Evolutionary conservation across 352 stramenopile genomes (phyloP).

Genomic region (Pythium rishiriense): DNA sequence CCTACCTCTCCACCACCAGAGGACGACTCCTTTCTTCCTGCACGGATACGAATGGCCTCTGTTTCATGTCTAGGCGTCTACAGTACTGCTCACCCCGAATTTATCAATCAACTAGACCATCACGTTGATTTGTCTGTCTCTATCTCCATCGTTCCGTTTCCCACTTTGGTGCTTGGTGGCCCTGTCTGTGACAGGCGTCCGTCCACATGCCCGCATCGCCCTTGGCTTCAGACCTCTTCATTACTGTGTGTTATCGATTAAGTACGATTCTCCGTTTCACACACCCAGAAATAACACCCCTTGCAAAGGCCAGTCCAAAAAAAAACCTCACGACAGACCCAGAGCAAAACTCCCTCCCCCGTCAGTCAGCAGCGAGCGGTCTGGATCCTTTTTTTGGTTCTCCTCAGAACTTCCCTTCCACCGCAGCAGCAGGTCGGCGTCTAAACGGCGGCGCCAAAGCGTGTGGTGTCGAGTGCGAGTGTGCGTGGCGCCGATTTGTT

Average conservation of each 20-base stretch:
- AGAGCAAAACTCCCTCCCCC: conserved; percentile 10
- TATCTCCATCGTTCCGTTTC: not conserved
- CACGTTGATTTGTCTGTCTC: not conserved
- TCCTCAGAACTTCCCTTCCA: conserved; percentile 5
- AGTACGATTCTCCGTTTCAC: conserved; percentile 12
- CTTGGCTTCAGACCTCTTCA: not conserved
- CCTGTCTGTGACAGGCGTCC: conserved; percentile 1
- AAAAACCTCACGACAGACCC: conserved; percentile 19
- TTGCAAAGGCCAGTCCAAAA: conserved; percentile 17
- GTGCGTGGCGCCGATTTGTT: not conserved
- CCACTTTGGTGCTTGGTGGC: not conserved
- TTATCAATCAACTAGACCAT: too few relatives aligned
- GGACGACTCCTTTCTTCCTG: too few relatives aligned
- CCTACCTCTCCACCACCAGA: too few relatives aligned
- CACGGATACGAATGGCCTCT: too few relatives aligned
- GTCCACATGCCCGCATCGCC: not conserved
- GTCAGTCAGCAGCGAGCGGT: not conserved
- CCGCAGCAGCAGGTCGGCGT: not conserved
- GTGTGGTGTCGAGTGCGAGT: not conserved
- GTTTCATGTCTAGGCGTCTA: conserved; percentile 5
- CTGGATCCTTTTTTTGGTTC: conserved; percentile 16
- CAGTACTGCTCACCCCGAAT: too few relatives aligned
- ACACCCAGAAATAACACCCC: conserved; percentile 11
- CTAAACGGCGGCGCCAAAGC: not conserved
- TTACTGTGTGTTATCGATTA: conserved; percentile 7